These are phyloP conservation scores for Gracilaria gracilis DNA, from an alignment of 23 red algal species.

Conservation along the genomic window DNA sequence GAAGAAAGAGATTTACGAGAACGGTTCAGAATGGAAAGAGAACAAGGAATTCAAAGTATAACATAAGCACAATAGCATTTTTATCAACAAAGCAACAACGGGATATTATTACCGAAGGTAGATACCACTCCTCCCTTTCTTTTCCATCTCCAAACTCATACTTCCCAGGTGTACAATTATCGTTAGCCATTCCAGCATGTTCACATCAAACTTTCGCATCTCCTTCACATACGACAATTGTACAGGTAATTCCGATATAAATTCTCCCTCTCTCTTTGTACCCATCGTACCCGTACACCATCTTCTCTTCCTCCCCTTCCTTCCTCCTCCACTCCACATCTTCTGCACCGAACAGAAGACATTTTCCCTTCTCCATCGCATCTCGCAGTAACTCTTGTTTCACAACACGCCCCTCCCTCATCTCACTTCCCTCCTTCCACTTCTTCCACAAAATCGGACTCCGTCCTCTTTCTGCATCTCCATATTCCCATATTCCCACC, in stretches of 20 bases:
- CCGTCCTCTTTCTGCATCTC: not conserved
- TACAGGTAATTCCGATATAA: not conserved
- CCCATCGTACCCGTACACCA: not conserved
- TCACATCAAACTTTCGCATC: conserved; percentile 4
- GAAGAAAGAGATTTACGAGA: conserved; percentile 88
- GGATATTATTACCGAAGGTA: no score
- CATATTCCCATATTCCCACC: not conserved
- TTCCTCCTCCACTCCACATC: not conserved
- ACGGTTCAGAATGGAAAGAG: conserved; percentile 77
- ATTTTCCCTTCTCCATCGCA: not conserved
- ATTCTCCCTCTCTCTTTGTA: not conserved
- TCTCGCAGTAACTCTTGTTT: not conserved
- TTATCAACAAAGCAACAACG: conserved; percentile 15
- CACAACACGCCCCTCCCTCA: not conserved
- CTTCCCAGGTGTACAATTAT: not conserved
- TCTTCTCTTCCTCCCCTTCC: not conserved
- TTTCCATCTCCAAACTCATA: not conserved
- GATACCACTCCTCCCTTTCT: no score
- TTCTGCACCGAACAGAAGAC: not conserved
- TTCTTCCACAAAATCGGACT: not conserved
- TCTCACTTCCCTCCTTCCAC: not conserved
- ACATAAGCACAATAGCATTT: not conserved
- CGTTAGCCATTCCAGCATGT: conserved; percentile 14
- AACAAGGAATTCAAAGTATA: conserved; percentile 49
- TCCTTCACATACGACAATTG: not conserved